Percentiles rank a stretch among this genome's conserved stretches.
Conservation (phyloP, 139 green algal species). For the Chlamydomonas sp. region DNA sequence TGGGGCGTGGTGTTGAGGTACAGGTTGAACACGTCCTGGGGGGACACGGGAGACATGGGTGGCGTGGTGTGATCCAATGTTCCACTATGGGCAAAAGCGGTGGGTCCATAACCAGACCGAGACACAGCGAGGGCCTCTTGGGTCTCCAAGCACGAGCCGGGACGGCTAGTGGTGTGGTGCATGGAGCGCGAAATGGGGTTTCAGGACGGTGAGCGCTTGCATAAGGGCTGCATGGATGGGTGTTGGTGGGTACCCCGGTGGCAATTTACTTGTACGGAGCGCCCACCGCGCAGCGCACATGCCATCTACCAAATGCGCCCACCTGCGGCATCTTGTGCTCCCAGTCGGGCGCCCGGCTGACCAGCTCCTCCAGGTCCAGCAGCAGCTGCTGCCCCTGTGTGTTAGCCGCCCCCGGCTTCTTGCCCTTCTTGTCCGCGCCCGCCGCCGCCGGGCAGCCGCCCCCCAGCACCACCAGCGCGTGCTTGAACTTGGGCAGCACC, state of each 20-base stretch:
- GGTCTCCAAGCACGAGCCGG: no score
- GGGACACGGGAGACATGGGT: conserved; percentile 67
- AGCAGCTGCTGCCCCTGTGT: neutral
- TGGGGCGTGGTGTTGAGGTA: conserved; percentile 91
- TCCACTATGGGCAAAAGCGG: no score
- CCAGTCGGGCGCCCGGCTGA: conserved; percentile 28
- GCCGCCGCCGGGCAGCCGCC: conserved; percentile 35
- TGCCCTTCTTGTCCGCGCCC: neutral
- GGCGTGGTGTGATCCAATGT: neutral
- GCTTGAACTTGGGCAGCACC: conserved; percentile 71
- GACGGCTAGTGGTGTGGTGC: neutral
- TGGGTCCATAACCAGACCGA: no score
- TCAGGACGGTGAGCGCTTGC: no score
- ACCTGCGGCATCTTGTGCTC: conserved; percentile 35
- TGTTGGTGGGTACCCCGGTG: no score
- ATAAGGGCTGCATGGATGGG: no score
- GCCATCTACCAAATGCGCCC: neutral
- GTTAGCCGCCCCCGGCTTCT: neutral
- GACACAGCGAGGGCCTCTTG: no score
- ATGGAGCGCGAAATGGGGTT: neutral
- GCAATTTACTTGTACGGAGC: neutral
- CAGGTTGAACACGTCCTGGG: conserved; percentile 73
- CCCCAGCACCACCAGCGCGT: conserved; percentile 85
- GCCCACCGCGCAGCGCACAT: neutral
- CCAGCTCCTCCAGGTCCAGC: conserved; percentile 22